phyloP scores from a whole-genome alignment of 768 basidiomycete species.

The Auricularia auricula-judae region DNA sequence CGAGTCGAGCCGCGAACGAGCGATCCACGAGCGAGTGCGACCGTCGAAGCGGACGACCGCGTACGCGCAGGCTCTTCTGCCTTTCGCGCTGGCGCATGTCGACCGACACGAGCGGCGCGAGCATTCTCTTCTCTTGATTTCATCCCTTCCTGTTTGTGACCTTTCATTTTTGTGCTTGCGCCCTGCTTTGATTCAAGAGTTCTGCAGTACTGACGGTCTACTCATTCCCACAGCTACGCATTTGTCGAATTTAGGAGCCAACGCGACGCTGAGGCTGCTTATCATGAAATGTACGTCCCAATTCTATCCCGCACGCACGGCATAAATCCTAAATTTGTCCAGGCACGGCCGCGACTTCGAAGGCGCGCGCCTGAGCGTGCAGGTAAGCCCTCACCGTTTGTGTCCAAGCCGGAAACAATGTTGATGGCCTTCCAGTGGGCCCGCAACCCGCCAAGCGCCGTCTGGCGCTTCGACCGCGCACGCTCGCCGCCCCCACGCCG shows the following conservation, averaged over 20 bases:
- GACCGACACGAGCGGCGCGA: slow-evolving; percentile 20
- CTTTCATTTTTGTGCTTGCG: slow-evolving; percentile 10
- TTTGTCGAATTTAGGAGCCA: slow-evolving; percentile 76
- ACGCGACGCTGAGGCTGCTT: slow-evolving; percentile 73
- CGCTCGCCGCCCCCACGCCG: slow-evolving; percentile 25
- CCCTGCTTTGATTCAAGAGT: background rate
- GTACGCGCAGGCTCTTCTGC: slow-evolving; percentile 9
- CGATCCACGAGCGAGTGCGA: background rate
- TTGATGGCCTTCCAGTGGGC: slow-evolving; percentile 43
- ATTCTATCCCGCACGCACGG: background rate
- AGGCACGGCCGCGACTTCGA: slow-evolving; percentile 75
- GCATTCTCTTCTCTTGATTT: slow-evolving; percentile 17
- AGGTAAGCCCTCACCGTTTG: slow-evolving; percentile 31
- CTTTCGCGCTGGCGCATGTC: slow-evolving; percentile 10
- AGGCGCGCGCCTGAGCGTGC: slow-evolving; percentile 62
- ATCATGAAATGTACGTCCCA: slow-evolving; percentile 63
- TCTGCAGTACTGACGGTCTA: too few relatives aligned
- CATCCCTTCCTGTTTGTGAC: slow-evolving; percentile 43
- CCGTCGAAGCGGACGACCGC: slow-evolving; percentile 12
- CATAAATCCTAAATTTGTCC: slow-evolving; percentile 1
- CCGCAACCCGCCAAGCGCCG: slow-evolving; percentile 72
- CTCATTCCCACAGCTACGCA: slow-evolving; percentile 47
- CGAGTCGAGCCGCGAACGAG: slow-evolving; percentile 6
- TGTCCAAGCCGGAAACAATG: too few relatives aligned
- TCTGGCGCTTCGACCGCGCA: slow-evolving; percentile 62